Evolutionary conservation across 257 asterid species (phyloP), one percentile per base, ranked within the genome.

Genomic region (Vinca minor): DNA sequence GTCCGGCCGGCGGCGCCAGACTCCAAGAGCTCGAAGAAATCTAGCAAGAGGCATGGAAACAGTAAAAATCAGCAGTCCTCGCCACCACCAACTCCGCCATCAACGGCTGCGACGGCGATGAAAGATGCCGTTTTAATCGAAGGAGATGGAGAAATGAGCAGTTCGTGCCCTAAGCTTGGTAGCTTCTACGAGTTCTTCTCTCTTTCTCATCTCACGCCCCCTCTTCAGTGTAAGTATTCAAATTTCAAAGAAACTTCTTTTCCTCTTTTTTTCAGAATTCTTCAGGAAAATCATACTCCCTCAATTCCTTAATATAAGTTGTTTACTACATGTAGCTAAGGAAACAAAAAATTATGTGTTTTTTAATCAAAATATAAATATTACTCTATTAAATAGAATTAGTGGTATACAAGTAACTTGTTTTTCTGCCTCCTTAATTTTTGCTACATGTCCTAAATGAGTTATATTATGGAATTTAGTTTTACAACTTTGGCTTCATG

Each of bases 121-220:
- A 71, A 73, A 50, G 82, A 73, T 47, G 69, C 73, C 6, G 75
- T 76, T 55, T 71, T 81, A 38, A 66, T 74, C 50, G 93, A 87
- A 32, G 85, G 75, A 35, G 97, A 89, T 62, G 96, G 91, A 70
- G 98, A 87, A 73, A 85, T 89, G 95, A 85, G 76, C 57, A 80
- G 85, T 74, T 76, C 96, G 62, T 84, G 86, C 39, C 97, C 96
- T 50, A 87, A 85, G 79, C 73, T 92, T 47, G 96, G 95, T 58
- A 85, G 87, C 86, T 92, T 92, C 79, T 92, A 92, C 74, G 96
- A 92, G 76, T 92, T 92, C 82, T 92, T 92, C 59, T 92, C 98
- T n/a, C 95, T 92, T 47, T 87, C 96, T 50, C 96, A 92, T 81
- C 95, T 89, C 79, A 85, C 89, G 64, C 96, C 98, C 59, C 98